phyloP scores from a whole-genome alignment of 768 basidiomycete species.

The Russula ochroleuca region DNA sequence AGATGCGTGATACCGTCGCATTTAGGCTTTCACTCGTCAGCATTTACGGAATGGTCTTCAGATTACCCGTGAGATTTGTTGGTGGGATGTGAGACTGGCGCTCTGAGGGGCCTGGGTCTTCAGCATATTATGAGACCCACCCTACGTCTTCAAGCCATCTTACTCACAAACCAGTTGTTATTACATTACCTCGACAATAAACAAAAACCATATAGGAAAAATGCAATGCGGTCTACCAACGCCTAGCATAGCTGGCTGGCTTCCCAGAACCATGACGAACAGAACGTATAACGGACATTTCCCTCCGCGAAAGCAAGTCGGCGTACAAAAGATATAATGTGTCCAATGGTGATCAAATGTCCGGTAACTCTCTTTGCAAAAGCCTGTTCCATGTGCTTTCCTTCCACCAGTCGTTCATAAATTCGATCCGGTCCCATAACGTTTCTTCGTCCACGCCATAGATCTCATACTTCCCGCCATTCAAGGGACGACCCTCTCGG shows the following conservation, averaged over 20 bases:
- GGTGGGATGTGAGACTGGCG: background rate
- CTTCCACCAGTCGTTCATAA: slow-evolving; percentile 90
- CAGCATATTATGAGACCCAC: too few relatives aligned
- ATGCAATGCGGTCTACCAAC: background rate
- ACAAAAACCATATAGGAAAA: background rate
- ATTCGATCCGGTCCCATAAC: slow-evolving; percentile 76
- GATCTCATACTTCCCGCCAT: slow-evolving; percentile 79
- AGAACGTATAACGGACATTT: background rate
- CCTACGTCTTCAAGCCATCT: too few relatives aligned
- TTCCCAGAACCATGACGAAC: background rate
- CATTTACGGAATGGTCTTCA: background rate
- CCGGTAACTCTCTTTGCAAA: slow-evolving; percentile 81
- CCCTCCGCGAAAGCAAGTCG: background rate
- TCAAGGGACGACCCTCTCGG: slow-evolving; percentile 56
- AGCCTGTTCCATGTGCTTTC: slow-evolving; percentile 85
- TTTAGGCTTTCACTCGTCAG: background rate
- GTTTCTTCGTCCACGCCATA: slow-evolving; percentile 83
- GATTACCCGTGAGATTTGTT: background rate
- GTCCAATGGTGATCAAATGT: slow-evolving; percentile 40
- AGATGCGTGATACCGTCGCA: background rate
- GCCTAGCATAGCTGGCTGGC: background rate
- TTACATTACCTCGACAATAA: too few relatives aligned
- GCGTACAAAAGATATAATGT: background rate
- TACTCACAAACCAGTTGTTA: too few relatives aligned
- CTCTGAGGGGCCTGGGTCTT: background rate